Evolutionary conservation across 192 early-diverging fungal genomes (phyloP).

Genomic region (Globomyces pollinis-pini): DNA sequence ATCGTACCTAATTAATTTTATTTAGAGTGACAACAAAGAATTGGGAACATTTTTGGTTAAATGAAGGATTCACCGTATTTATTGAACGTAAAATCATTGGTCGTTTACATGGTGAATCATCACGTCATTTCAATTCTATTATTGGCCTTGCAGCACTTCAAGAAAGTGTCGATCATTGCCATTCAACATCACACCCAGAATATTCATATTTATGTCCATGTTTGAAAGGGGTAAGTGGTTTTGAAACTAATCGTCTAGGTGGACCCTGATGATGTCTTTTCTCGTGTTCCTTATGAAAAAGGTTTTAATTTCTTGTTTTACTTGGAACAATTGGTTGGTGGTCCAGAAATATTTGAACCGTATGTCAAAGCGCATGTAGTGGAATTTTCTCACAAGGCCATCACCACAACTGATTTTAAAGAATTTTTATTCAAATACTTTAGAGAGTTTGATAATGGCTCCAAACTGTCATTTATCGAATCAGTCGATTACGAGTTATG

Average conservation of each 20-base stretch:
- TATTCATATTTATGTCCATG: slow-evolving; percentile 59
- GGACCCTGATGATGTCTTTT: slow-evolving; percentile 76
- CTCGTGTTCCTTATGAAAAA: slow-evolving; percentile 65
- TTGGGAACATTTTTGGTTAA: slow-evolving; percentile 77
- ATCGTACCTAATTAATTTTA: not conserved
- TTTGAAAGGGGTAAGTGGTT: slow-evolving; percentile 55
- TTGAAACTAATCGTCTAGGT: too few relatives aligned
- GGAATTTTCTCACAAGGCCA: slow-evolving; percentile 77
- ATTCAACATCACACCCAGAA: slow-evolving; percentile 28
- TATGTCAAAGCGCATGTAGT: slow-evolving; percentile 74
- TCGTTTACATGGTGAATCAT: slow-evolving; percentile 67
- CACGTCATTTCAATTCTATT: slow-evolving; percentile 76
- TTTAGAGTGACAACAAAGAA: slow-evolving; percentile 6
- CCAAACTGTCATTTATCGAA: slow-evolving; percentile 65
- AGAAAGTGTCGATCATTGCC: slow-evolving; percentile 43
- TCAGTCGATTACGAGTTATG: slow-evolving; percentile 87
- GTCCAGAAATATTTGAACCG: slow-evolving; percentile 74
- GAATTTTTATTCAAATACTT: slow-evolving; percentile 72
- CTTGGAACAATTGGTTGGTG: slow-evolving; percentile 83
- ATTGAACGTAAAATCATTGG: slow-evolving; percentile 86
- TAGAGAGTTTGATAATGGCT: slow-evolving; percentile 50
- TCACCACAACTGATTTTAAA: slow-evolving; percentile 87
- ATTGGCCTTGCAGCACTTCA: slow-evolving; percentile 70
- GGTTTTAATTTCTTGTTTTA: slow-evolving; percentile 92
- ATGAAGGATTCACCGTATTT: slow-evolving; percentile 94